Evolutionary conservation across 768 basidiomycete genomes (phyloP).

Genomic region (Dendrothele bispora): DNA sequence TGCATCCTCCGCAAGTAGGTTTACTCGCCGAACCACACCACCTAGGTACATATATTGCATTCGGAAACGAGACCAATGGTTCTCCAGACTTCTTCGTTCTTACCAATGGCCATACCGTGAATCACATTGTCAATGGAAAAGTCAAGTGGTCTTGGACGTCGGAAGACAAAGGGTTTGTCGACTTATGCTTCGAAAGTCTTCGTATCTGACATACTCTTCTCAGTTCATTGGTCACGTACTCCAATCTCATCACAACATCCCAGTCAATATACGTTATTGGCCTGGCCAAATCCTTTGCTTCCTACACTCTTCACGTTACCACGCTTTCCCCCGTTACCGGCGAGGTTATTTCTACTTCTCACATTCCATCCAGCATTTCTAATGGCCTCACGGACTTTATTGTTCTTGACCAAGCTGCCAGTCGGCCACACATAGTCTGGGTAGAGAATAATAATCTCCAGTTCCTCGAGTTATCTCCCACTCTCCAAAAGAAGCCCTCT

Average conservation of each 20-base stretch:
- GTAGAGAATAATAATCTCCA: constrained; percentile 53
- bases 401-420: constrained; percentile 18
- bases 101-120: constrained; percentile 61
- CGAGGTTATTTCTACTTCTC: constrained; percentile 42
- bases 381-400: constrained; percentile 32
- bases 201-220: not conserved
- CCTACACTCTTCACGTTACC: constrained; percentile 69
- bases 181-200: not conserved
- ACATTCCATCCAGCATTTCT: constrained; percentile 53
- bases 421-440: constrained; percentile 54
- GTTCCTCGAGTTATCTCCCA: constrained; percentile 50
- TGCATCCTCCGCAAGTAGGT: constrained; percentile 48
- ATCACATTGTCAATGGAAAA: constrained; percentile 52
- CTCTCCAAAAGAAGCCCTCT: constrained; percentile 47
- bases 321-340: constrained; percentile 58
- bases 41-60: constrained; percentile 54
- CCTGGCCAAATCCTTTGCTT: constrained; percentile 44
- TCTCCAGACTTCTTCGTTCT: constrained; percentile 47
- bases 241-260: constrained; percentile 55
- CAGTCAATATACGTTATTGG: constrained; percentile 59
- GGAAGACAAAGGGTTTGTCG: constrained; percentile 61
- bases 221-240: constrained; percentile 67
- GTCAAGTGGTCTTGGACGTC: constrained; percentile 73
- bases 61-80: constrained; percentile 23
- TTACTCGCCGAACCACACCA: constrained; percentile 50